Base-by-base conservation (phyloP, 768 basidiomycete genomes). In the Rhizopogon rudus region DNA sequence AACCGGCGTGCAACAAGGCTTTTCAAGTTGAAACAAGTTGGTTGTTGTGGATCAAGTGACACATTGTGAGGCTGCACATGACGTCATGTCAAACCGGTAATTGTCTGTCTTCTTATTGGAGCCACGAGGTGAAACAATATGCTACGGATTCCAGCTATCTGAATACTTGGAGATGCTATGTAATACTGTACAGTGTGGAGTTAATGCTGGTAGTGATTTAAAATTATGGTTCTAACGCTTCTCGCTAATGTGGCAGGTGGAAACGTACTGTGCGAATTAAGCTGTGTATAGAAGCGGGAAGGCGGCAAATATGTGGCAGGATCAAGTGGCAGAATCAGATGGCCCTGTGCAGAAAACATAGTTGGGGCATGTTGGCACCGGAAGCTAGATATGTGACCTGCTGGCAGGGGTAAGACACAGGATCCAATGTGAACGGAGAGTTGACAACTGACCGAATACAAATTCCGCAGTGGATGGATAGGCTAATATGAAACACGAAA, bases 1-100 rank as follows among this genome's bases (percentile, higher is more conserved):
- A 61, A 51, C 55, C 59, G 25, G 25, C 25, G 65, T 65, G 55
- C 44, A 56, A 58, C 52, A 50, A 28, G 56, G 28, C 35, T 10
- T 10, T 37, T 37, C 13, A 13, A 37, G 35, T 37, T 37, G 35
- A 37, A 37, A 37, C 35, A 37, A 37, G 35, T 33, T 33, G 31
- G 31, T 25, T 25, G 31, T 31, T 35, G 35, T 37, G 35, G 35
- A 37, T 37, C 35, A 37, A 37, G 35, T 37, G 35, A 37, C 35
- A 13, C 10, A 12, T 13, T 37, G 7, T 31, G 8, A 33, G 31
- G 8, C 31, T 8, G 35, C 35, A 37, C 10, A 37, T 37, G 28
- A 46, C 29, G 29, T n/a, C 29, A 31, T 45, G 29, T 13, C 6
- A 17, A 31, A 48, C 17, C 46, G 46, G 46, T 48, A 48, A 48